A percentile compares a stretch with the other conserved stretches of the same genome.
phyloP scores from a whole-genome alignment of 345 rosid species.

The Salix brachista region DNA sequence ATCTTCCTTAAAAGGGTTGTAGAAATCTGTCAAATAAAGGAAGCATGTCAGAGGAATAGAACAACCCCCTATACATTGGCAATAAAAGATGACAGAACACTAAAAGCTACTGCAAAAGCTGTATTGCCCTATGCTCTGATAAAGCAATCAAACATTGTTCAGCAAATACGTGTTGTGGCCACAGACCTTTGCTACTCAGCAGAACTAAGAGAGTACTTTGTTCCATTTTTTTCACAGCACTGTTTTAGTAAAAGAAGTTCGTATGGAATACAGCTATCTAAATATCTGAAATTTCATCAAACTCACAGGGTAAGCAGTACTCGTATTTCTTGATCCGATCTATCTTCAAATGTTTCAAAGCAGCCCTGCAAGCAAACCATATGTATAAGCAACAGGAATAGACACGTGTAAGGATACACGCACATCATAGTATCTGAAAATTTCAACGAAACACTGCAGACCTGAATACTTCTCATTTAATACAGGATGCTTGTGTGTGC shows the following conservation, averaged over 20 bases:
- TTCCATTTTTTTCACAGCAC: neutral
- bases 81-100: neutral
- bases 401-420: neutral
- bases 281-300: constrained; percentile 9
- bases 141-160: neutral
- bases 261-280: neutral
- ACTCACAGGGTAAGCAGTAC: constrained; percentile 96
- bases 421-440: neutral
- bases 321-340: constrained; percentile 85
- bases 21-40: constrained; percentile 55
- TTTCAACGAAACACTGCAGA: neutral
- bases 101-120: neutral
- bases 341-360: constrained; percentile 83
- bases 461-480: neutral
- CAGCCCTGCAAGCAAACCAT: constrained; percentile 56
- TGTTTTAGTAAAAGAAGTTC: neutral
- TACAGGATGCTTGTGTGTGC: neutral
- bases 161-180: neutral
- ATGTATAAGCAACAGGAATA: neutral
- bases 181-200: neutral
- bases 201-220: neutral
- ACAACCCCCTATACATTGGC: neutral
- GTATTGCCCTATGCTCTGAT: neutral
- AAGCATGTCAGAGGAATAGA: constrained; percentile 7
- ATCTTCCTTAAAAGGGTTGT: constrained; percentile 84